Percentiles rank a stretch among this genome's conserved stretches.
Evolutionary conservation across 2,329 filamentous ascomycete genomes (phyloP).

Genomic region (Alternaria ethzedia): DNA sequence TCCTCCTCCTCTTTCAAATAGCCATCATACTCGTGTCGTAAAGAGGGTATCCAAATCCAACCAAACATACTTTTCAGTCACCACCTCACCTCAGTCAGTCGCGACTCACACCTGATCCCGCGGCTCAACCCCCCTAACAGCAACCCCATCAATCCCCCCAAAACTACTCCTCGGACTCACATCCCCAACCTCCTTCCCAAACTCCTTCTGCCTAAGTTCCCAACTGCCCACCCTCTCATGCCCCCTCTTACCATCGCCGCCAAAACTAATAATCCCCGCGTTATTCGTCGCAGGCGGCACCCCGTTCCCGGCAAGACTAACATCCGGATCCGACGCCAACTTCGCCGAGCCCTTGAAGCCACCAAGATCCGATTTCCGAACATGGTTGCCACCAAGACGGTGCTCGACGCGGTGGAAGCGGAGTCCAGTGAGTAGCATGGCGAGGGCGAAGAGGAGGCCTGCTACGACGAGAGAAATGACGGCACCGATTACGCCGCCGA

Average conservation of each 20-base stretch:
- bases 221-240: slow-evolving; percentile 65
- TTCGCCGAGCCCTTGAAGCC: slow-evolving; percentile 65
- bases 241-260: slow-evolving; percentile 31
- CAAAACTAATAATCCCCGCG: slow-evolving; percentile 1
- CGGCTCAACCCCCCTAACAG: slow-evolving; percentile 51
- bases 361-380: slow-evolving; percentile 52
- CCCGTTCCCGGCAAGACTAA: slow-evolving; percentile 55
- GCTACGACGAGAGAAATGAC: slow-evolving; percentile 58
- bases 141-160: slow-evolving; percentile 53
- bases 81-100: neutral
- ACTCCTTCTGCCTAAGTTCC: slow-evolving; percentile 57
- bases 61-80: neutral
- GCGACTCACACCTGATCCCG: slow-evolving; percentile 55
- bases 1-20: neutral
- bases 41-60: neutral
- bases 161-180: slow-evolving; percentile 50
- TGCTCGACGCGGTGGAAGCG: slow-evolving; percentile 50
- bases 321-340: slow-evolving; percentile 61
- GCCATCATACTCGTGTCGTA: neutral
- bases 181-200: slow-evolving; percentile 30
- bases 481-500: slow-evolving; percentile 64
- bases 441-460: slow-evolving; percentile 49
- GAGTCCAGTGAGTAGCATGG: slow-evolving; percentile 55
- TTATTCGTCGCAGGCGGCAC: slow-evolving; percentile 32
- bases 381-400: slow-evolving; percentile 28